A percentile compares a stretch with the other conserved stretches of the same genome.
phyloP scores from a whole-genome alignment of 2,329 filamentous ascomycete genomes.

The Venturia aucupariae region DNA sequence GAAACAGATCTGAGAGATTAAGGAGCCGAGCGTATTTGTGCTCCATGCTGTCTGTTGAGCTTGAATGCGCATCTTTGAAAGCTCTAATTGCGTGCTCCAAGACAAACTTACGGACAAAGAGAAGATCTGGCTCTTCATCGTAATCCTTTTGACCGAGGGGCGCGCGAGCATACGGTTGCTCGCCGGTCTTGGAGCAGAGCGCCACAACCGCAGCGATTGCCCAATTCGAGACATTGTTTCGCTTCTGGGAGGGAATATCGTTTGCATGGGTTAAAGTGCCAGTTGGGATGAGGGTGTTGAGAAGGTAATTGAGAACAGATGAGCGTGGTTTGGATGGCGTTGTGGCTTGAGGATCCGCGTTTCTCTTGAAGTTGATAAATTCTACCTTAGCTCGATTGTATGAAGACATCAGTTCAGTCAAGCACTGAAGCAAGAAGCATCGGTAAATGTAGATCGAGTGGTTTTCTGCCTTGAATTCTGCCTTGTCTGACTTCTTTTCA shows the following conservation, averaged over 20 bases:
- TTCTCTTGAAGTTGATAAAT: slow-evolving; percentile 98
- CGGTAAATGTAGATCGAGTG: slow-evolving; percentile 95
- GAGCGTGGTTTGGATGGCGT: slow-evolving; percentile 93
- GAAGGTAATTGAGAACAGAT: slow-evolving; percentile 84
- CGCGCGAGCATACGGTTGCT: slow-evolving; percentile 48
- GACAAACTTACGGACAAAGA: slow-evolving; percentile 91
- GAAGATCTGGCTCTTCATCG: slow-evolving; percentile 72
- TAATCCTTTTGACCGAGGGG: slow-evolving; percentile 50
- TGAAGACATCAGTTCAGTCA: slow-evolving; percentile 80
- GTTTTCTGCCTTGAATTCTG: slow-evolving; percentile 78
- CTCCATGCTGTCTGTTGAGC: slow-evolving; percentile 69
- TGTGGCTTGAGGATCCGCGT: slow-evolving; percentile 68
- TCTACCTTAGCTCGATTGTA: slow-evolving; percentile 96
- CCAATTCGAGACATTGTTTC: slow-evolving; percentile 71
- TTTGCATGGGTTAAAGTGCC: slow-evolving; percentile 62
- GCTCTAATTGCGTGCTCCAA: slow-evolving; percentile 86
- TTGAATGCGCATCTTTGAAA: slow-evolving; percentile 73
- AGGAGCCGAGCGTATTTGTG: slow-evolving; percentile 81
- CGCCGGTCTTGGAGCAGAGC: slow-evolving; percentile 77
- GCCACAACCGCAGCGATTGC: slow-evolving; percentile 81
- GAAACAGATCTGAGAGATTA: slow-evolving; percentile 82
- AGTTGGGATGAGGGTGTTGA: slow-evolving; percentile 65
- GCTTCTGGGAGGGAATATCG: slow-evolving; percentile 72
- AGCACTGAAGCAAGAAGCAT: slow-evolving; percentile 85
- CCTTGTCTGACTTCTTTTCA: slow-evolving; percentile 51